A percentile compares a stretch with the other conserved stretches of the same genome.
Conservation (phyloP, 768 basidiomycete species). For the Tylopilus intermedius region DNA sequence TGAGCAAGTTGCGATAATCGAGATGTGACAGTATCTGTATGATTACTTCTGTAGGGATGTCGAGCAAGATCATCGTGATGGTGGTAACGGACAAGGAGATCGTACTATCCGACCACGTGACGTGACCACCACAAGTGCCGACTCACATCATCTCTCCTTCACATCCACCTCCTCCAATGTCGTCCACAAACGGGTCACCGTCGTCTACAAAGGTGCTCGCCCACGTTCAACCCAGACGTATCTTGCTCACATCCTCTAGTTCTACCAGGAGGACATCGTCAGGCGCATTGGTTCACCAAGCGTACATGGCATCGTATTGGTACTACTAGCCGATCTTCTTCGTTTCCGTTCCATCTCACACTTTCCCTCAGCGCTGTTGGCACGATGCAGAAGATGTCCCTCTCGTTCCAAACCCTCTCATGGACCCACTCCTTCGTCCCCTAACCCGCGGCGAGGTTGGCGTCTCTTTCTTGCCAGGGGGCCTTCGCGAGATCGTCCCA, state of each 20-base stretch:
- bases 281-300: slow-evolving; percentile 38
- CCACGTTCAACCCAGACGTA: not conserved
- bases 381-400: slow-evolving; percentile 76
- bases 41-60: slow-evolving; percentile 25
- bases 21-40: slow-evolving; percentile 20
- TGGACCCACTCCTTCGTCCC: slow-evolving; percentile 72
- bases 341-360: slow-evolving; percentile 9
- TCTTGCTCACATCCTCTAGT: slow-evolving; percentile 32
- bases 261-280: slow-evolving; percentile 68
- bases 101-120: slow-evolving; percentile 18
- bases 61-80: slow-evolving; percentile 7
- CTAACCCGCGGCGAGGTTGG: slow-evolving; percentile 78
- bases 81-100: not conserved
- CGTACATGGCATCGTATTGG: slow-evolving; percentile 61
- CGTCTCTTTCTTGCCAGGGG: slow-evolving; percentile 59
- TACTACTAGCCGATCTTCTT: slow-evolving; percentile 35
- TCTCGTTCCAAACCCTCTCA: slow-evolving; percentile 34
- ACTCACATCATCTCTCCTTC: slow-evolving; percentile 1
- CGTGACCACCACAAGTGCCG: not conserved
- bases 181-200: slow-evolving; percentile 17
- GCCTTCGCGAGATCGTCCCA: slow-evolving; percentile 59
- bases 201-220: slow-evolving; percentile 32
- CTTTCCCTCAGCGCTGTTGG: slow-evolving; percentile 70
- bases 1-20: slow-evolving; percentile 21
- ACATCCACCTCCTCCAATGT: slow-evolving; percentile 24